Conservation (phyloP, 352 stramenopile species). For the Elongisporangium undulatum region DNA sequence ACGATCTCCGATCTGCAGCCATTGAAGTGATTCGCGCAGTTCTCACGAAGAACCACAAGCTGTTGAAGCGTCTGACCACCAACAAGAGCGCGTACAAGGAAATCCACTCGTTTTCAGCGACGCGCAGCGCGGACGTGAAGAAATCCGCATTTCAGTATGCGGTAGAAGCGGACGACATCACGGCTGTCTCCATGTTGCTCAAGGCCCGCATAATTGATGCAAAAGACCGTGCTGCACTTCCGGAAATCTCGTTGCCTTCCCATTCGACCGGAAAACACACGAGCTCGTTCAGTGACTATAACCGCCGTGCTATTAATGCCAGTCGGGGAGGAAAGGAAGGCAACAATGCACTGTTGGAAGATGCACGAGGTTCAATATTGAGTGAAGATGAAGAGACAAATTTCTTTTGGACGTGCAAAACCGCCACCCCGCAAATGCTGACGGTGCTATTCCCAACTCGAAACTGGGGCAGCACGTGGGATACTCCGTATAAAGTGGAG, state of each 20-base stretch:
- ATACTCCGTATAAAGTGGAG: conserved; percentile 15
- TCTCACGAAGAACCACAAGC: conserved; percentile 62
- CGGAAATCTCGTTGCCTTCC: conserved; percentile 52
- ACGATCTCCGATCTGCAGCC: conserved; percentile 45
- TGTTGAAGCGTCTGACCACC: conserved; percentile 58
- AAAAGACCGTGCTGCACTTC: conserved; percentile 30
- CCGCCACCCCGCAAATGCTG: conserved; percentile 55
- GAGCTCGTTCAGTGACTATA: conserved; percentile 78
- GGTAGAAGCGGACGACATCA: conserved; percentile 55
- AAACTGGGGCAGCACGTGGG: conserved; percentile 20
- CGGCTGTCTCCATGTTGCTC: conserved; percentile 30
- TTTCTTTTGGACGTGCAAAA: conserved; percentile 38
- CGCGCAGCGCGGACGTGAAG: conserved; percentile 36
- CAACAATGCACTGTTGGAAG: conserved; percentile 65
- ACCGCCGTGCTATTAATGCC: conserved; percentile 74
- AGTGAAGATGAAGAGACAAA: conserved; percentile 7
- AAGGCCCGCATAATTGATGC: conserved; percentile 45
- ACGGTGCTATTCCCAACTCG: conserved; percentile 63
- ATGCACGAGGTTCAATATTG: conserved; percentile 10
- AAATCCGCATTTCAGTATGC: conserved; percentile 57
- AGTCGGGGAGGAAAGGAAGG: conserved; percentile 76
- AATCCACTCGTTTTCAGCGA: conserved; percentile 45
- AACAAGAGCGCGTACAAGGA: conserved; percentile 37
- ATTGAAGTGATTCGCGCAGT: conserved; percentile 70
- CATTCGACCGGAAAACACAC: conserved; percentile 77